These are phyloP conservation scores for Saksenaea oblongispora DNA, from an alignment of 371 early-diverging fungal species.

Conservation along the genomic window DNA sequence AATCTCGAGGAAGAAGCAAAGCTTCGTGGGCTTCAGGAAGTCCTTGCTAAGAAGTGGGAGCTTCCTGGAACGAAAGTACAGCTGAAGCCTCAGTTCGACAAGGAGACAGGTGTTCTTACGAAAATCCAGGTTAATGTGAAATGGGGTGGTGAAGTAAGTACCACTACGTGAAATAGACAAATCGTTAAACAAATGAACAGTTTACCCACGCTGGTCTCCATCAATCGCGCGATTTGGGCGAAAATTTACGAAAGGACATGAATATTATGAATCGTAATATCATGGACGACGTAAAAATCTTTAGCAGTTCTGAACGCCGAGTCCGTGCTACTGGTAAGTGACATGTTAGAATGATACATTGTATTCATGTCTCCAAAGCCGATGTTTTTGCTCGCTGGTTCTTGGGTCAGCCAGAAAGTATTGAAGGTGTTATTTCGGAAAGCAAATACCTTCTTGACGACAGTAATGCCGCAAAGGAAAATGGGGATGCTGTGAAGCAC, in stretches of 20 bases:
- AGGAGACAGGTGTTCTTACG: constrained; percentile 58
- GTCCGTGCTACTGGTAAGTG: constrained; percentile 77
- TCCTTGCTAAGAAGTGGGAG: constrained; percentile 78
- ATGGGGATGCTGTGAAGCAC: constrained; percentile 84
- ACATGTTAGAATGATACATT: neutral
- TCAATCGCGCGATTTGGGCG: constrained; percentile 92
- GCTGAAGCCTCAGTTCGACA: constrained; percentile 77
- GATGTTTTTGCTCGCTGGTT: constrained; percentile 83
- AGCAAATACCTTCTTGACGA: constrained; percentile 94
- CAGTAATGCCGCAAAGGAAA: constrained; percentile 92
- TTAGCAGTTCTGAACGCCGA: constrained; percentile 86
- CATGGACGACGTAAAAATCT: constrained; percentile 86
- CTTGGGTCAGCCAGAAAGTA: constrained; percentile 59
- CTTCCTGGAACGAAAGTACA: constrained; percentile 95
- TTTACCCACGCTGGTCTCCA: constrained; percentile 95
- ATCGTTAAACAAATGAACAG: constrained; percentile 20
- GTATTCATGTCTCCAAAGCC: constrained; percentile 34
- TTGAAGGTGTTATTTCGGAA: constrained; percentile 64
- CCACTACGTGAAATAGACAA: neutral
- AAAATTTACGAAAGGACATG: constrained; percentile 91
- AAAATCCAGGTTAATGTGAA: constrained; percentile 92
- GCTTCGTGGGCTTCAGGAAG: constrained; percentile 66
- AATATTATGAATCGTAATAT: constrained; percentile 82
- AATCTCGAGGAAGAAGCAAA: constrained; percentile 58
- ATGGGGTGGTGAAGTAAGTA: constrained; percentile 90